Percentiles rank a stretch among this genome's conserved stretches.
Evolutionary conservation across 1,139 yeast genomes (phyloP).

Genomic region (Geotrichum aggregatum): DNA sequence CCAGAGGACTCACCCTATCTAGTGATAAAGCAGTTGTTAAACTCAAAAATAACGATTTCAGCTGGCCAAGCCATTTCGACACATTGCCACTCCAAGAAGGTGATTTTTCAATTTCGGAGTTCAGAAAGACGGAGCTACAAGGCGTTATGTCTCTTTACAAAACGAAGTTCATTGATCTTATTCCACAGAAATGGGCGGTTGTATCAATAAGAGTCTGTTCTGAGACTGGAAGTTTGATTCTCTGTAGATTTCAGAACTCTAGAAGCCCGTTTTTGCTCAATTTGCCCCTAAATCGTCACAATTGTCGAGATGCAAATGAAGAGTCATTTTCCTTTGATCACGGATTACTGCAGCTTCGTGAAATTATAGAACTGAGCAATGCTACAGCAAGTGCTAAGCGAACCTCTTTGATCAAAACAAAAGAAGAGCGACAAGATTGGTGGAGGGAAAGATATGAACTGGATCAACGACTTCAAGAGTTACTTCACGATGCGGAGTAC

Average conservation of each 20-base stretch:
- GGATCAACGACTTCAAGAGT: slow-evolving; percentile 51
- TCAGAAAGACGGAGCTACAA: not conserved
- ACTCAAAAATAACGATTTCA: slow-evolving; percentile 13
- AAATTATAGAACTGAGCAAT: slow-evolving; percentile 59
- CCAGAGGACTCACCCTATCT: slow-evolving; percentile 17
- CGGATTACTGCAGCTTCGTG: slow-evolving; percentile 45
- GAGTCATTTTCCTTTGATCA: slow-evolving; percentile 46
- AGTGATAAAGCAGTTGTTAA: slow-evolving; percentile 18
- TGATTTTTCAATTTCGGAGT: not conserved
- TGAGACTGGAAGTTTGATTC: slow-evolving; percentile 52
- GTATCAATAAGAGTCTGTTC: slow-evolving; percentile 62
- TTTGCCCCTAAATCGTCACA: slow-evolving; percentile 56
- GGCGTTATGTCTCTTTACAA: slow-evolving; percentile 4
- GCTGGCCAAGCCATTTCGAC: slow-evolving; percentile 18
- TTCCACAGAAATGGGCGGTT: slow-evolving; percentile 47
- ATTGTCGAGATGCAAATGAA: slow-evolving; percentile 47
- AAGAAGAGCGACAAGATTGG: slow-evolving; percentile 67
- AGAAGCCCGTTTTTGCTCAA: slow-evolving; percentile 49
- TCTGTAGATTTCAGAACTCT: slow-evolving; percentile 46
- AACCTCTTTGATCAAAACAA: slow-evolving; percentile 44
- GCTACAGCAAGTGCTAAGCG: slow-evolving; percentile 47
- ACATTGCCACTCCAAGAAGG: not conserved
- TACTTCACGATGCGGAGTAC: slow-evolving; percentile 58
- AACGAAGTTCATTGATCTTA: slow-evolving; percentile 8
- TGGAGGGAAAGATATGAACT: slow-evolving; percentile 66